phyloP scores from a whole-genome alignment of 495 filamentous ascomycete species.

The Aspergillus bridgeri region DNA sequence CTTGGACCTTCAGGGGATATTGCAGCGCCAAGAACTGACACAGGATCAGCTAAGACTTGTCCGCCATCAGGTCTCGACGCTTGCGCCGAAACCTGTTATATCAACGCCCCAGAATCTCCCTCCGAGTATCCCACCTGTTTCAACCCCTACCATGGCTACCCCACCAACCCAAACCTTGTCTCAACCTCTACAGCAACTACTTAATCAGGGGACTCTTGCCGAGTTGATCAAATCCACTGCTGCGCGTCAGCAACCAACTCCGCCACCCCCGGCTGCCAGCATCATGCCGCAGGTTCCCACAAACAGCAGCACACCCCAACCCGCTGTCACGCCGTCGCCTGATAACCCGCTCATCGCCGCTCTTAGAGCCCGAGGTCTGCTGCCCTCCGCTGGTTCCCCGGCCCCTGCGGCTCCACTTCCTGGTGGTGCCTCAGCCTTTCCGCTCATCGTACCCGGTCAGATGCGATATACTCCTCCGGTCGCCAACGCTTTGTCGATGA shows the following conservation, averaged over 20 bases:
- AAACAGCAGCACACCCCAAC: conserved; percentile 29
- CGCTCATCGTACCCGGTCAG: conserved; percentile 43
- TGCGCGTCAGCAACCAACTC: conserved; percentile 40
- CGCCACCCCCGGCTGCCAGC: conserved; percentile 32
- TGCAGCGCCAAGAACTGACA: conserved; percentile 74
- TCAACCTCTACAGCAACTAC: conserved; percentile 40
- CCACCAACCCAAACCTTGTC: conserved; percentile 34
- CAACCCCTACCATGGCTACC: conserved; percentile 29
- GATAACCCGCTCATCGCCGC: conserved; percentile 48
- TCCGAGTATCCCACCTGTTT: conserved; percentile 21
- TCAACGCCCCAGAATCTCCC: conserved; percentile 19
- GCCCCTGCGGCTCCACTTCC: conserved; percentile 20
- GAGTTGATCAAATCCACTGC: conserved; percentile 49
- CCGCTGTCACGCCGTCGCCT: conserved; percentile 16
- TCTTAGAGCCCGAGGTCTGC: conserved; percentile 44
- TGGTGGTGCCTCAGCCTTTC: conserved; percentile 27
- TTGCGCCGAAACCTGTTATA: conserved; percentile 43
- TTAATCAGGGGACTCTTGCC: conserved; percentile 48
- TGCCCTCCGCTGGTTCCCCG: conserved; percentile 39
- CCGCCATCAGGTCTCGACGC: conserved; percentile 71
- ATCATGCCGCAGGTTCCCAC: conserved; percentile 22
- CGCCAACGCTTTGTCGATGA: conserved; percentile 23
- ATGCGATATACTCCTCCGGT: conserved; percentile 35
- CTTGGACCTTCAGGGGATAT: conserved; percentile 76
- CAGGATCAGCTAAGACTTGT: conserved; percentile 76